A percentile compares a stretch with the other conserved stretches of the same genome.
Conservation (phyloP, 2,329 filamentous ascomycete genomes). For the Beauveria caledonica region DNA sequence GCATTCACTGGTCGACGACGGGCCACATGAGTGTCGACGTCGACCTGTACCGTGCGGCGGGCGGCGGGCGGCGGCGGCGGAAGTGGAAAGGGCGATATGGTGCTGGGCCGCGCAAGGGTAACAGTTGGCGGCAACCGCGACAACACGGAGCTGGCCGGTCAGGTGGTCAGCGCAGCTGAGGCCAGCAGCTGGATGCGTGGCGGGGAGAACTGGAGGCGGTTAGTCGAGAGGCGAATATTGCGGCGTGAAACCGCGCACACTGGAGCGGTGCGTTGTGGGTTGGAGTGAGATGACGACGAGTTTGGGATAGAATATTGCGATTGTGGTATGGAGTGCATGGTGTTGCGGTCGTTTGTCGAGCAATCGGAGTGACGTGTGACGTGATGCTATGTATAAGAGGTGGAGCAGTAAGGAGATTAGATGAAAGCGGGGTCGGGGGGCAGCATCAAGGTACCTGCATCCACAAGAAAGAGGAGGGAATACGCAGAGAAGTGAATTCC, state of each 20-base stretch:
- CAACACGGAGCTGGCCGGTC: conserved; percentile 20
- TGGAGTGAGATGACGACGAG: not conserved
- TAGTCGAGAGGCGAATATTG: conserved; percentile 6
- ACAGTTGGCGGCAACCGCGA: conserved; percentile 18
- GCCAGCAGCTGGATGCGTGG: conserved; percentile 17
- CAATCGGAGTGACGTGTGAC: not conserved
- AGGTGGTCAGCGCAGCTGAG: conserved; percentile 18
- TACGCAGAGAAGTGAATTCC: too few relatives aligned
- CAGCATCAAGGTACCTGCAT: too few relatives aligned
- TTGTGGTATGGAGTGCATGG: not conserved
- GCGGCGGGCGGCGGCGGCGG: conserved; percentile 12
- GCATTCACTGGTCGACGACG: conserved; percentile 17
- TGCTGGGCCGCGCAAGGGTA: too few relatives aligned
- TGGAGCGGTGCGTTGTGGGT: not conserved
- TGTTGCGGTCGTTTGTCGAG: not conserved
- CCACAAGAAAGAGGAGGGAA: too few relatives aligned
- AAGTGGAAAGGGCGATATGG: not conserved
- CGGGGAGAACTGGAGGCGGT: conserved; percentile 14
- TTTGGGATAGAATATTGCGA: too few relatives aligned
- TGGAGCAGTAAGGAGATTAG: too few relatives aligned
- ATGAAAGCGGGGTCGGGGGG: not conserved
- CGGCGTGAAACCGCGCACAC: not conserved
- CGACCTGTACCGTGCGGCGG: conserved; percentile 17
- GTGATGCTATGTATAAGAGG: not conserved
- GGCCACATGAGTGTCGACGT: conserved; percentile 18